A percentile compares a stretch with the other conserved stretches of the same genome.
These are phyloP conservation scores for Penicillium taxi DNA, from an alignment of 495 filamentous ascomycete genomes.

Conservation along the genomic window DNA sequence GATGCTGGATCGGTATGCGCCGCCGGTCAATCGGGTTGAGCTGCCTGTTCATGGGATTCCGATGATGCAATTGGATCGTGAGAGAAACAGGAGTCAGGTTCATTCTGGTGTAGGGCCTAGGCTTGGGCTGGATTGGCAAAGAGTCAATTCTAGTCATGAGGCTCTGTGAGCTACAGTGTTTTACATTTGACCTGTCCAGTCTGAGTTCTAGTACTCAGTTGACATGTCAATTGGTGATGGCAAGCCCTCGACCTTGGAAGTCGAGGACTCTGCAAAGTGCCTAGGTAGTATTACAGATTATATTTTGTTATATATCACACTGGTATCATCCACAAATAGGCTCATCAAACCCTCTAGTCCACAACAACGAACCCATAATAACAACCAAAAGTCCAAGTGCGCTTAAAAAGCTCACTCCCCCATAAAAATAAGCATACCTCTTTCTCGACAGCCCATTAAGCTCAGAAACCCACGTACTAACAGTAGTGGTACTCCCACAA, in stretches of 20 bases:
- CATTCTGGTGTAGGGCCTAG: neutral
- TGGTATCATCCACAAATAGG: slow-evolving; percentile 37
- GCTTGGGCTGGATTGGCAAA: neutral
- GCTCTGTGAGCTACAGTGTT: neutral
- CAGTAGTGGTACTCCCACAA: slow-evolving; percentile 81
- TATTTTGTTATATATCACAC: neutral
- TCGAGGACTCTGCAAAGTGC: neutral
- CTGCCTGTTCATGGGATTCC: slow-evolving; percentile 14
- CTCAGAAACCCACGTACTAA: slow-evolving; percentile 89
- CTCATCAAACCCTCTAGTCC: slow-evolving; percentile 56
- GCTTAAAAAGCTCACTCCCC: slow-evolving; percentile 51
- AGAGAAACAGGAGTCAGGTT: neutral
- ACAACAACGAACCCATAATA: slow-evolving; percentile 73
- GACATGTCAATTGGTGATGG: too few relatives aligned
- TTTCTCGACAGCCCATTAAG: slow-evolving; percentile 54
- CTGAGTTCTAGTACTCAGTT: too few relatives aligned
- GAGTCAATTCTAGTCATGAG: neutral
- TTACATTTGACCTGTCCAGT: neutral
- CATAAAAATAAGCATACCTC: slow-evolving; percentile 70
- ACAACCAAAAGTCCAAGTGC: slow-evolving; percentile 60
- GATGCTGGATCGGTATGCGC: slow-evolving; percentile 16
- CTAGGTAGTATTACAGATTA: slow-evolving; percentile 1
- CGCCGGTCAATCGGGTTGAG: slow-evolving; percentile 13
- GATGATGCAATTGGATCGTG: too few relatives aligned
- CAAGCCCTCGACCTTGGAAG: too few relatives aligned